Percentiles rank a stretch among this genome's conserved stretches.
phyloP scores from a whole-genome alignment of 352 stramenopile species.

The Phytophthora multivora region DNA sequence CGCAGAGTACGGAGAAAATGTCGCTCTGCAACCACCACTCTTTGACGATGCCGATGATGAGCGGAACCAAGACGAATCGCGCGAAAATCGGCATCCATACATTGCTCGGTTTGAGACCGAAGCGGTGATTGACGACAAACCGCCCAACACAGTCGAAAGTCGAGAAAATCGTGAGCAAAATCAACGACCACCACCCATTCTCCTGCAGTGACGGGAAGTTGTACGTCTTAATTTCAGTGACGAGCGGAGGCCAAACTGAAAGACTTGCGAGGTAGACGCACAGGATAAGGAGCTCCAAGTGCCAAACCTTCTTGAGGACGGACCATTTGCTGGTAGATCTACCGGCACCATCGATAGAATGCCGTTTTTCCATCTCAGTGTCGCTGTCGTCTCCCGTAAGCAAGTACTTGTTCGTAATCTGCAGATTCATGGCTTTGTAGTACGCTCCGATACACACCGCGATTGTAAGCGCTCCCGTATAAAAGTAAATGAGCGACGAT shows the following conservation, averaged over 20 bases:
- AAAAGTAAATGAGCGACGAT: slow-evolving; percentile 87
- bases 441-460: slow-evolving; percentile 73
- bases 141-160: slow-evolving; percentile 65
- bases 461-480: slow-evolving; percentile 75
- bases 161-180: slow-evolving; percentile 78
- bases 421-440: slow-evolving; percentile 57
- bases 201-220: slow-evolving; percentile 70
- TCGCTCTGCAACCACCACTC: slow-evolving; percentile 66
- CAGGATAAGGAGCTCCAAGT: slow-evolving; percentile 65
- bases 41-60: slow-evolving; percentile 68
- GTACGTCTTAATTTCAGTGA: slow-evolving; percentile 82
- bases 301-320: slow-evolving; percentile 64
- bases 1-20: slow-evolving; percentile 65
- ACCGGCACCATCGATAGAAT: slow-evolving; percentile 4
- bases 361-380: slow-evolving; percentile 38
- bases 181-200: slow-evolving; percentile 78
- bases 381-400: slow-evolving; percentile 18
- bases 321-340: slow-evolving; percentile 56
- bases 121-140: slow-evolving; percentile 67
- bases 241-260: slow-evolving; percentile 70
- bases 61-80: slow-evolving; percentile 59
- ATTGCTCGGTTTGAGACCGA: slow-evolving; percentile 56
- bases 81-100: slow-evolving; percentile 59
- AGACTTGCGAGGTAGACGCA: slow-evolving; percentile 68
- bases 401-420: slow-evolving; percentile 60